Evolutionary conservation across 352 stramenopile species (phyloP), one percentile per base, ranked within the genome.

Genomic region (Pythium diclinum): DNA sequence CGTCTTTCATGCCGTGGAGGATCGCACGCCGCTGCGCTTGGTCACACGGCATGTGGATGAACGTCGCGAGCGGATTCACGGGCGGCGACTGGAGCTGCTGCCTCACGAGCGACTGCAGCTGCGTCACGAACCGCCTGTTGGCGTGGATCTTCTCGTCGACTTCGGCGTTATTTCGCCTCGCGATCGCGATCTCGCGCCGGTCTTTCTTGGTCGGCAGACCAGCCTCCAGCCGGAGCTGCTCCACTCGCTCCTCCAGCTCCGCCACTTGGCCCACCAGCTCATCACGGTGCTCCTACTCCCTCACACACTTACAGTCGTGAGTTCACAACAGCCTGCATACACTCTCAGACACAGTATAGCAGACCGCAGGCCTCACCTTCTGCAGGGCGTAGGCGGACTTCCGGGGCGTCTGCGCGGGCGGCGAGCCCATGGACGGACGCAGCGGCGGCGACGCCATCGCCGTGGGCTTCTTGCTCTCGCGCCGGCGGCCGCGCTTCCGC

Each of bases 221-320:
- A 6, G 14, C 55, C 9, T 42, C 19, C 16, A 64, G 19, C 38
- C 47, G 36, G 0, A 65, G 56, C 36, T 40, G 17, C 38, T 69
- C 63, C 2, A 69, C 47, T n/a, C 38, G 63, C 23, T 53, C 47
- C 25, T 68, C 44, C 3, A 68, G 54, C 32, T 19, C 19, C 19
- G 23, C 36, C 21, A 68, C 52, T 51, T 68, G 36, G n/a, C 52
- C 32, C 16, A n/a, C 48, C n/a, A 68, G 21, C 16, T 44, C 33
- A n/a, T 63, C 47, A 19, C 56, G 55, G 25, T 28, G 25, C 25
- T 28, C 25, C 25, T 28, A 28, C 25, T 28, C 25, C n/a, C n/a
- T 2, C 25, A 28, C 25, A 28, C 25, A 28, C 25, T n/a, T n/a
- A 28, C 25, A 28, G 25, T 3, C 25, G 25, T 28, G 25, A 28